Percentiles rank a stretch among this genome's conserved stretches.
Conservation (phyloP, 176 grass and related monocot species). For the Musa beccarii region DNA sequence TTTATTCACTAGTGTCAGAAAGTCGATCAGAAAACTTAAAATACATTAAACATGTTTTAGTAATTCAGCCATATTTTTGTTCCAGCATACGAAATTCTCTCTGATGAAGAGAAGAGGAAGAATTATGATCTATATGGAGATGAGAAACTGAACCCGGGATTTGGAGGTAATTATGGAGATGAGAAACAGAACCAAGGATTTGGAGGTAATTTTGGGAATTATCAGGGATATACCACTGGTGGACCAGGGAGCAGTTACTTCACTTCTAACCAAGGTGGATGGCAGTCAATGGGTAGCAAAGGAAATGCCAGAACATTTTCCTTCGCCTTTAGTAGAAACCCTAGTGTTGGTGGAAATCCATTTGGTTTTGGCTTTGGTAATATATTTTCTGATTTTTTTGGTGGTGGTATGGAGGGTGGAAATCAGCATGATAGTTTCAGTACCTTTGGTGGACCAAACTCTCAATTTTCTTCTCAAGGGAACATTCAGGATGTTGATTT, state of each 20-base stretch:
- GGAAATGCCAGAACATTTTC: slow-evolving; percentile 68
- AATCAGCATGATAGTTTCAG: slow-evolving; percentile 39
- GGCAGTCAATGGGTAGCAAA: slow-evolving; percentile 61
- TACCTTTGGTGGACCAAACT: slow-evolving; percentile 32
- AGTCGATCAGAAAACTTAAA: neutral
- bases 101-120: slow-evolving; percentile 98
- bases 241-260: slow-evolving; percentile 50
- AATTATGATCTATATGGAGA: slow-evolving; percentile 84
- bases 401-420: slow-evolving; percentile 38
- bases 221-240: slow-evolving; percentile 45
- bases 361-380: slow-evolving; percentile 64
- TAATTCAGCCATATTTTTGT: neutral
- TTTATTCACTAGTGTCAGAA: neutral
- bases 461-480: slow-evolving; percentile 33
- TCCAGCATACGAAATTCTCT: slow-evolving; percentile 85
- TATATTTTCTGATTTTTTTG: slow-evolving; percentile 85
- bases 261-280: slow-evolving; percentile 51
- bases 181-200: slow-evolving; percentile 62
- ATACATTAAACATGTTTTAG: neutral
- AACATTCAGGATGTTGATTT: slow-evolving; percentile 51
- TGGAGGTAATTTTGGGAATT: slow-evolving; percentile 55
- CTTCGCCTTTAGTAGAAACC: slow-evolving; percentile 72
- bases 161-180: slow-evolving; percentile 46
- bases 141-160: slow-evolving; percentile 57
- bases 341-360: slow-evolving; percentile 42